Conservation (phyloP, 176 grass and related monocot species). For the Hordeum marinum region DNA sequence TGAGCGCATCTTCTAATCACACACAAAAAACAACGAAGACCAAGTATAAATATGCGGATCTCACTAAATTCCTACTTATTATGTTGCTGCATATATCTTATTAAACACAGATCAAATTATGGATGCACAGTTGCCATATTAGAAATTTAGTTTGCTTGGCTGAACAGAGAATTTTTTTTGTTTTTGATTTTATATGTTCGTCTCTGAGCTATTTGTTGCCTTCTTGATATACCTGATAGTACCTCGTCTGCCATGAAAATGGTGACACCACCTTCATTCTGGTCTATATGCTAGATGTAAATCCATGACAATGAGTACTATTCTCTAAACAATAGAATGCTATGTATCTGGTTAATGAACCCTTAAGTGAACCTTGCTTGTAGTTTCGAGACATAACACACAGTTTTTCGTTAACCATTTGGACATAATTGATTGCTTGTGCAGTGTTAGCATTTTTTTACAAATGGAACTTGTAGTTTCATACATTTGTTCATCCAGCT, state of each 20-base stretch:
- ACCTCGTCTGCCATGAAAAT: background rate
- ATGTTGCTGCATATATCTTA: background rate
- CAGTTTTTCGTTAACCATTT: background rate
- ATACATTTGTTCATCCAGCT: background rate
- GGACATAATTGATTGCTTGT: background rate
- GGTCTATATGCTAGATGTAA: background rate
- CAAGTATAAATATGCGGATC: background rate
- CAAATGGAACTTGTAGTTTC: background rate
- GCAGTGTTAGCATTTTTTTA: background rate
- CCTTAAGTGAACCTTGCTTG: background rate
- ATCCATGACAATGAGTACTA: background rate
- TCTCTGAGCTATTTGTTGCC: background rate
- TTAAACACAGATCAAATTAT: background rate
- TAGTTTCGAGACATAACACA: background rate
- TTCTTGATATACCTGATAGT: background rate
- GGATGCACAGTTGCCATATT: background rate
- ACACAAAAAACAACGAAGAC: background rate
- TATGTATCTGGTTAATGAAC: background rate
- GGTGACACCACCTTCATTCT: background rate
- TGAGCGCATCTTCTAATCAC: background rate
- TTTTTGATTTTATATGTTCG: background rate
- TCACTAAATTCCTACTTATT: background rate
- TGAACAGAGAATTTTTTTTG: background rate
- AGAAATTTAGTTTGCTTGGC: background rate
- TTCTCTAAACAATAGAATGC: background rate